These are phyloP conservation scores for Sisymbrium altissimum DNA, from an alignment of 345 rosid species.

Conservation along the genomic window DNA sequence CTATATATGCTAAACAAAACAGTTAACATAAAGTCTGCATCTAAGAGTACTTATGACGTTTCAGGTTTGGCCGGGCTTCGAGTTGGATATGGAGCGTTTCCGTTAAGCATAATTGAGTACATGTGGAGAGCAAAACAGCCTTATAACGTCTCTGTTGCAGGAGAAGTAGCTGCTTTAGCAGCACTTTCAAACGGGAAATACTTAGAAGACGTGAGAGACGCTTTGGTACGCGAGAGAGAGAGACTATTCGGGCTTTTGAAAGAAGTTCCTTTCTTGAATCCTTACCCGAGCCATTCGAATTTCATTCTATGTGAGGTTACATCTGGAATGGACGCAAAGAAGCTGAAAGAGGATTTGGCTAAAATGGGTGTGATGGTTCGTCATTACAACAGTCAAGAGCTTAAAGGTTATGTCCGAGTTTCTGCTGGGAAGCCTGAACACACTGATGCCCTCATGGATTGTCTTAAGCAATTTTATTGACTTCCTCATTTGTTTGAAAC, in stretches of 20 bases:
- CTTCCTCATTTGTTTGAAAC: background rate
- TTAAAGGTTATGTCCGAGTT: conserved; percentile 71
- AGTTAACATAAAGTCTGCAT: background rate
- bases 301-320: conserved; percentile 86
- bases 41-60: background rate
- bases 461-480: conserved; percentile 52
- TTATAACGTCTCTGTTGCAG: conserved; percentile 92
- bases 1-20: background rate
- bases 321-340: conserved; percentile 79
- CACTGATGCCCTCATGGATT: conserved; percentile 58
- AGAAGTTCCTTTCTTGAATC: conserved; percentile 76
- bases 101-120: conserved; percentile 77
- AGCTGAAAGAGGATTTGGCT: conserved; percentile 86
- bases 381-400: conserved; percentile 76
- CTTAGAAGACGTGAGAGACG: conserved; percentile 72
- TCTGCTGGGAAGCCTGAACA: conserved; percentile 90
- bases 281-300: conserved; percentile 79
- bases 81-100: conserved; percentile 96
- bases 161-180: conserved; percentile 90
- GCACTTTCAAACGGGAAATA: conserved; percentile 71
- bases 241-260: conserved; percentile 66
- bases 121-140: conserved; percentile 96
- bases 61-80: conserved; percentile 91
- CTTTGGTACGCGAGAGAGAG: conserved; percentile 66
- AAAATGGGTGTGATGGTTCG: conserved; percentile 90